phyloP scores from a whole-genome alignment of 1,284 basidiomycete genomes.

The Trametes sp. region DNA sequence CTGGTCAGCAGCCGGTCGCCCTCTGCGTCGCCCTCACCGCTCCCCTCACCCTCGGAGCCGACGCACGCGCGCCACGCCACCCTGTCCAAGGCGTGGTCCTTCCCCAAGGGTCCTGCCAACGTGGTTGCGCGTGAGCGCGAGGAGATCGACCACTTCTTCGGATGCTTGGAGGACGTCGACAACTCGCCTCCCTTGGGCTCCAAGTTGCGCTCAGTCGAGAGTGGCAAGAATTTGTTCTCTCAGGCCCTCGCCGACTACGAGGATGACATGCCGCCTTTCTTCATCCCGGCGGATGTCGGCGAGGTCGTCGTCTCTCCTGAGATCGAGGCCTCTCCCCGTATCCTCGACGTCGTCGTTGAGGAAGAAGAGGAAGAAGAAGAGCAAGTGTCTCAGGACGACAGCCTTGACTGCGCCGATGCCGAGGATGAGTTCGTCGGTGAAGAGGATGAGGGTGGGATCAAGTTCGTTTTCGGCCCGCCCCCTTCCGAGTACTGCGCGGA shows the following conservation, averaged over 20 bases:
- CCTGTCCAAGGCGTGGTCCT: constrained; percentile 74
- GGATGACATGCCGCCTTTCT: constrained; percentile 57
- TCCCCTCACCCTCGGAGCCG: constrained; percentile 40
- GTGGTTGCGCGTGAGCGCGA: constrained; percentile 42
- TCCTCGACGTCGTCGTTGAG: constrained; percentile 52
- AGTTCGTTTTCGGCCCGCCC: constrained; percentile 71
- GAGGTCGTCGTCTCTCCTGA: constrained; percentile 55
- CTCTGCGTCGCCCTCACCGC: constrained; percentile 41
- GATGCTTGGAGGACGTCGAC: constrained; percentile 70
- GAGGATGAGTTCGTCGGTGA: constrained; percentile 56
- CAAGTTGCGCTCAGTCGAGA: constrained; percentile 51
- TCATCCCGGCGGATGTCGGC: constrained; percentile 59
- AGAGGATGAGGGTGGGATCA: constrained; percentile 66
- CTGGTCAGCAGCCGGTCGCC: constrained; percentile 36
- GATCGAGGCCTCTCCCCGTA: constrained; percentile 42
- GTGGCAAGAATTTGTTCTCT: constrained; percentile 63
- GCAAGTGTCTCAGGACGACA: constrained; percentile 41
- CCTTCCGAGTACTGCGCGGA: constrained; percentile 36
- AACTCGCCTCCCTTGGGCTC: constrained; percentile 51
- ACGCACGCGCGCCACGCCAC: constrained; percentile 51
- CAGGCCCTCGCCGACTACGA: constrained; percentile 53
- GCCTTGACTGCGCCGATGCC: constrained; percentile 33
- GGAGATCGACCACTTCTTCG: constrained; percentile 75
- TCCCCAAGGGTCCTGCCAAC: constrained; percentile 53
- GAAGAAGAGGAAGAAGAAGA: constrained; percentile 52